Evolutionary conservation across 768 basidiomycete genomes (phyloP).

Genomic region (Chiua virens): DNA sequence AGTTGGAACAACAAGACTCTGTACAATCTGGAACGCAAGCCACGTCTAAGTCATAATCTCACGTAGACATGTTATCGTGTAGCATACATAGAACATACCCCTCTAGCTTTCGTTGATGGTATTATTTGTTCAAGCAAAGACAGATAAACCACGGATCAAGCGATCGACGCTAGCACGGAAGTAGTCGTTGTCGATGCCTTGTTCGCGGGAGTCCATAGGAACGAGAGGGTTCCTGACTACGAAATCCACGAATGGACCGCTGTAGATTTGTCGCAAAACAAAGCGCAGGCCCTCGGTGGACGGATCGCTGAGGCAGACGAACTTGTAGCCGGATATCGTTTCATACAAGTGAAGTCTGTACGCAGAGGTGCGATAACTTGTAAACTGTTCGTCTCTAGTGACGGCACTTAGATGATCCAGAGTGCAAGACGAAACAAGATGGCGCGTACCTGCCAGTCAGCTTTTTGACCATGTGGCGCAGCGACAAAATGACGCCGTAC

Average conservation of each 20-base stretch:
- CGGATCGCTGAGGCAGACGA: slow-evolving; percentile 91
- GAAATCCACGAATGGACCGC: slow-evolving; percentile 91
- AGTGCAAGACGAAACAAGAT: neutral
- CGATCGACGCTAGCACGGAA: slow-evolving; percentile 81
- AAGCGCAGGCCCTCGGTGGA: slow-evolving; percentile 79
- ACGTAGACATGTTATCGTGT: slow-evolving; percentile 10
- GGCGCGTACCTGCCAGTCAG: slow-evolving; percentile 67
- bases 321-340: slow-evolving; percentile 90
- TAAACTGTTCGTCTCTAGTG: slow-evolving; percentile 84
- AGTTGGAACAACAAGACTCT: slow-evolving; percentile 63
- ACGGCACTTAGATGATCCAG: neutral
- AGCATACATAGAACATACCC: slow-evolving; percentile 23
- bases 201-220: slow-evolving; percentile 76
- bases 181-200: slow-evolving; percentile 92
- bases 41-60: slow-evolving; percentile 8
- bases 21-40: slow-evolving; percentile 7
- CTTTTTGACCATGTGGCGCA: slow-evolving; percentile 95
- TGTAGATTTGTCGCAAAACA: slow-evolving; percentile 84
- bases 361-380: slow-evolving; percentile 83
- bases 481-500: slow-evolving; percentile 89
- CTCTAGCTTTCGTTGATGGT: neutral
- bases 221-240: slow-evolving; percentile 92
- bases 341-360: slow-evolving; percentile 96
- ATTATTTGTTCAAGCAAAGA: slow-evolving; percentile 36
- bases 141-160: slow-evolving; percentile 59